Conservation (phyloP, 352 stramenopile genomes). For the Phytophthora hybrid region DNA sequence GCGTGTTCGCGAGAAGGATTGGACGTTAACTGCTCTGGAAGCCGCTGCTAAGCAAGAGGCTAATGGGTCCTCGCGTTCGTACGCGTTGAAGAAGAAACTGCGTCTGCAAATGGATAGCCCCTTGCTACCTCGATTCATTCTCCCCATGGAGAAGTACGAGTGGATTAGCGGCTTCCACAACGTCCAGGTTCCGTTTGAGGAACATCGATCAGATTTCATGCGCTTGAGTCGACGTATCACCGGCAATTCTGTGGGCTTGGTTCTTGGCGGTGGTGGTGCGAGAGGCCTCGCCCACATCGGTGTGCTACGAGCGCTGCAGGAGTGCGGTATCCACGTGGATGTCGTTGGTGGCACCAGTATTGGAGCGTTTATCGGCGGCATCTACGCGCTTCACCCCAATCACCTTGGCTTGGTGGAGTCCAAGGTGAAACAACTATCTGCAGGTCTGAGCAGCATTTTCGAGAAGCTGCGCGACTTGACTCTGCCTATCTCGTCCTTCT, state of each 20-base stretch:
- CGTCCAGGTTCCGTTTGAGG: slow-evolving; percentile 80
- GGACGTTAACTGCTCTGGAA: slow-evolving; percentile 70
- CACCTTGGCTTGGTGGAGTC: slow-evolving; percentile 63
- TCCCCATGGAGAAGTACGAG: slow-evolving; percentile 87
- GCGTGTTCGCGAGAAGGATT: slow-evolving; percentile 78
- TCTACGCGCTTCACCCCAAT: slow-evolving; percentile 84
- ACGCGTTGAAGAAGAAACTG: slow-evolving; percentile 66
- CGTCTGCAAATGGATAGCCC: slow-evolving; percentile 65
- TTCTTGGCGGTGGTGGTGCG: slow-evolving; percentile 94
- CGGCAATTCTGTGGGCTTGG: slow-evolving; percentile 93
- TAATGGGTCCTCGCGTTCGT: slow-evolving; percentile 60
- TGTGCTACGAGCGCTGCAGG: slow-evolving; percentile 92
- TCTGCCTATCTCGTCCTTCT: slow-evolving; percentile 90
- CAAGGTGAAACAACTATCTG: slow-evolving; percentile 68
- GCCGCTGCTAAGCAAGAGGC: slow-evolving; percentile 51
- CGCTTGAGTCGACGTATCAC: slow-evolving; percentile 92
- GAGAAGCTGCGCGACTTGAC: slow-evolving; percentile 89
- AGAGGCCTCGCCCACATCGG: slow-evolving; percentile 95
- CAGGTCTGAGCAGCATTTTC: slow-evolving; percentile 71
- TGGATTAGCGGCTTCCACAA: slow-evolving; percentile 91
- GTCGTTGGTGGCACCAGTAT: slow-evolving; percentile 94
- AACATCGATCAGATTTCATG: slow-evolving; percentile 79
- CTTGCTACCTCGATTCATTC: slow-evolving; percentile 71
- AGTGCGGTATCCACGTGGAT: slow-evolving; percentile 94
- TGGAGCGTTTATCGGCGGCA: slow-evolving; percentile 84